These are phyloP conservation scores for Kodamaea sp. DNA, from an alignment of 1,139 yeast genomes.

Conservation along the genomic window DNA sequence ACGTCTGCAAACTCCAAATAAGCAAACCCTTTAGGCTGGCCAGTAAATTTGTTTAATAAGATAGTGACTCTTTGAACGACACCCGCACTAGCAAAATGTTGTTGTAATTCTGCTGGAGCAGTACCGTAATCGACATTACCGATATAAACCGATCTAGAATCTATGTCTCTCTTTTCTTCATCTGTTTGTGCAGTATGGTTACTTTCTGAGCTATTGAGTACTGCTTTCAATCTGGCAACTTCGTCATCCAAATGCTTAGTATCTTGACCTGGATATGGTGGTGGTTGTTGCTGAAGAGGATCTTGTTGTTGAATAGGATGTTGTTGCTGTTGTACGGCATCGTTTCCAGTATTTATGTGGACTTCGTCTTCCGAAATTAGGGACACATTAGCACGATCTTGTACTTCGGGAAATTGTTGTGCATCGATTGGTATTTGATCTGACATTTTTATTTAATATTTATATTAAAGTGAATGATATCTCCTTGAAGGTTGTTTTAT, in stretches of 20 bases:
- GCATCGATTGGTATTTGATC: constrained; percentile 11
- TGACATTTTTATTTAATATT: constrained; percentile 5
- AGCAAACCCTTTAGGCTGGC: constrained; percentile 84
- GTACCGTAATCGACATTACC: constrained; percentile 83
- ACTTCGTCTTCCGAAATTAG: constrained; percentile 2
- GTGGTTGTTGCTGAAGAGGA: background rate
- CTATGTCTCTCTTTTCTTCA: constrained; percentile 46
- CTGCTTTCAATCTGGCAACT: constrained; percentile 16
- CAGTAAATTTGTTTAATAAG: constrained; percentile 64
- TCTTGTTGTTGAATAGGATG: background rate
- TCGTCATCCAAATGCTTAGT: constrained; percentile 16
- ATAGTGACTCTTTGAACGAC: constrained; percentile 82
- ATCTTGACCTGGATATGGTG: constrained; percentile 2
- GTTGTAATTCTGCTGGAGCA: constrained; percentile 78
- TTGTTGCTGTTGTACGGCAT: no score
- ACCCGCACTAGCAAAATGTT: constrained; percentile 73
- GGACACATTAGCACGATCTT: background rate
- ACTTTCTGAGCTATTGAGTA: constrained; percentile 13
- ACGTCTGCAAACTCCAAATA: constrained; percentile 74
- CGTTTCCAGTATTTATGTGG: background rate
- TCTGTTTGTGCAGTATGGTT: constrained; percentile 19
- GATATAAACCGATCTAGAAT: constrained; percentile 77
- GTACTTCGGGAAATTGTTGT: constrained; percentile 6
- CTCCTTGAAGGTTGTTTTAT: no score
- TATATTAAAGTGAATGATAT: no score